These are phyloP conservation scores for Phellopilus nigrolimitatus DNA, from an alignment of 1,284 basidiomycete species.

Conservation along the genomic window DNA sequence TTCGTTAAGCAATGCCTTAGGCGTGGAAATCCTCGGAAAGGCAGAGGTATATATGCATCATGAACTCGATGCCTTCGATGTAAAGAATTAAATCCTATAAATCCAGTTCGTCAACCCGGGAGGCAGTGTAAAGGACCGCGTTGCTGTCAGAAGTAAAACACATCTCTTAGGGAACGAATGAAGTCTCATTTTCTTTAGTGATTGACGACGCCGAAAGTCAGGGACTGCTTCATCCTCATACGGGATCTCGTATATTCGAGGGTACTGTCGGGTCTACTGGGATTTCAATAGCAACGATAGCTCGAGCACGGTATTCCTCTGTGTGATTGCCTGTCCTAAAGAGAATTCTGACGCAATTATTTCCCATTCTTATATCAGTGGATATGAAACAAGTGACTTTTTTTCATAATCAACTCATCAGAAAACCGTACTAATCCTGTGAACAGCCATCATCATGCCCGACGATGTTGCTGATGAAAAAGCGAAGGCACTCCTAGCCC, in stretches of 20 bases:
- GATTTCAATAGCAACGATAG: conserved; percentile 92
- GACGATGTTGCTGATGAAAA: conserved; percentile 94
- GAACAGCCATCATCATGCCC: conserved; percentile 83
- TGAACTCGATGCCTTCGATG: no score
- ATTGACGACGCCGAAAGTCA: conserved; percentile 88
- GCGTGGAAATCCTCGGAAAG: conserved; percentile 95
- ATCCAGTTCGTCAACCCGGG: conserved; percentile 90
- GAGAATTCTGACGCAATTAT: neutral
- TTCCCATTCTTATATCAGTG: conserved; percentile 37
- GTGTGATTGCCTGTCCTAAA: neutral
- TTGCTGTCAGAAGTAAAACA: conserved; percentile 76
- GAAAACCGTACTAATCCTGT: neutral
- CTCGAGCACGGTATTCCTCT: conserved; percentile 66
- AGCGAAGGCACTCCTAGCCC: conserved; percentile 73
- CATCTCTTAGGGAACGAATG: neutral
- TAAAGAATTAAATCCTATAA: no score
- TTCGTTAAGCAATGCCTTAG: conserved; percentile 84
- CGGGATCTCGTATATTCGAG: conserved; percentile 93
- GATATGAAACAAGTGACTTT: conserved; percentile 65
- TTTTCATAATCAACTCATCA: neutral
- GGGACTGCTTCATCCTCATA: conserved; percentile 81
- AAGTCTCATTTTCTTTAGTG: conserved; percentile 44
- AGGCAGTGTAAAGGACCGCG: conserved; percentile 96
- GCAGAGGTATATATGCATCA: conserved; percentile 62
- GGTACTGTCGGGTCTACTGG: conserved; percentile 97